These are phyloP conservation scores for Aurantiochytrium sp. DNA, from an alignment of 108 stramenopile genomes.

Conservation along the genomic window DNA sequence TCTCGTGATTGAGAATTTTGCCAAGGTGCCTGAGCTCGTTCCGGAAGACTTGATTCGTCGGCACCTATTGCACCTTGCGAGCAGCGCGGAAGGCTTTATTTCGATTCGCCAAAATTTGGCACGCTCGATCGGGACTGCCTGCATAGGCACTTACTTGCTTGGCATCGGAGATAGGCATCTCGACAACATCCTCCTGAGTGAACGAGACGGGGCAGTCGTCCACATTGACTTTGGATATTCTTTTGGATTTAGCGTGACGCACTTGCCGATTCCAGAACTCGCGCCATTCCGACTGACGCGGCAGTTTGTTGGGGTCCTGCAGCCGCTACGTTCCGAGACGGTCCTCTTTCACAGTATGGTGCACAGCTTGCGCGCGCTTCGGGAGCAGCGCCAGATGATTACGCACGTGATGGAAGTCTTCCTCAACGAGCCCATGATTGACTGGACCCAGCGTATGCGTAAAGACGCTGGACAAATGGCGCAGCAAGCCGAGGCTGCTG, in stretches of 20 bases:
- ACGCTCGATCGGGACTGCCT: constrained; percentile 34
- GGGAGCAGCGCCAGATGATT: constrained; percentile 22
- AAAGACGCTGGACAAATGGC: not conserved
- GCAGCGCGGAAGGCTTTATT: constrained; percentile 17
- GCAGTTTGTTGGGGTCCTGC: constrained; percentile 30
- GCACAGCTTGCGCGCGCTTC: constrained; percentile 24
- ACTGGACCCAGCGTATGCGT: constrained; percentile 22
- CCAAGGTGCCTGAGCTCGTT: not conserved
- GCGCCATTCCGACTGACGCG: constrained; percentile 50
- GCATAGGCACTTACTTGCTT: constrained; percentile 37
- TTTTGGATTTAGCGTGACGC: constrained; percentile 37
- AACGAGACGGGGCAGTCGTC: constrained; percentile 33
- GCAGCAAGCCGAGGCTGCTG: not conserved
- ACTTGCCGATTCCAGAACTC: constrained; percentile 45
- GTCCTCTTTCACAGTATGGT: constrained; percentile 28
- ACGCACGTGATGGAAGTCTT: constrained; percentile 40
- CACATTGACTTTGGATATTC: constrained; percentile 49
- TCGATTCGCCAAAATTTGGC: constrained; percentile 32
- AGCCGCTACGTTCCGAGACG: constrained; percentile 29
- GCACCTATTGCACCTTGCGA: not conserved
- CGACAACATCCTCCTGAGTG: constrained; percentile 45
- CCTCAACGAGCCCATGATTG: constrained; percentile 41
- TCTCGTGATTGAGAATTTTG: not conserved
- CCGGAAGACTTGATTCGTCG: not conserved
- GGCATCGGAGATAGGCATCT: constrained; percentile 56